Base-by-base conservation (phyloP, 2,329 filamentous ascomycete species). In the Epichloe glyceriae region DNA sequence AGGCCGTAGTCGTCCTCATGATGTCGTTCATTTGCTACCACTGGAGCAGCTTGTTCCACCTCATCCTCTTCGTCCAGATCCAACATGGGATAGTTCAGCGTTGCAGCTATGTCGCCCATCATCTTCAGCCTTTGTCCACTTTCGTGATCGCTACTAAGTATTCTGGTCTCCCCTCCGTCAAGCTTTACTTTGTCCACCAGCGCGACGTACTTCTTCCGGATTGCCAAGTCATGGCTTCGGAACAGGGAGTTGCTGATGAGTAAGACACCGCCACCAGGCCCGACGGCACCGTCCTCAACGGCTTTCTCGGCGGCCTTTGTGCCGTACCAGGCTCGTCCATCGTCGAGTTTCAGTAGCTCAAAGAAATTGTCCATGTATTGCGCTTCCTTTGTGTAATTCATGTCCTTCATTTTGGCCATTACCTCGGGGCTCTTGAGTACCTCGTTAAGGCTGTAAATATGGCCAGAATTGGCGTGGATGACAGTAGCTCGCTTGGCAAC, bases 111-210 rank as follows among this genome's bases (percentile, higher is more conserved):
- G 17, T 89, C 86, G 1, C 93, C 90, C 53, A 97, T 66, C 12
- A 83, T 85, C 57, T 90, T 87, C 14, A 98, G 69, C 53, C 89
- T 75, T 70, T 85, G 85, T 1, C 93, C 93, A 64, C 90, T 96
- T 71, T 96, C 91, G 66, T 97, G 91, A 61, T 94, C 85, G 60
- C 86, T 90, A 66, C 91, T 97, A 30, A 97, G 69, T n/a, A 97
- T 80, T 50, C 87, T 75, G 1, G 88, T 87, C 57, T 96, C 89
- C 1, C 91, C 93, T 5, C 91, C 93, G 56, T 88, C 83, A 3
- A 82, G 82, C 56, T 83, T 81, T n/a, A 97, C 91, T 55, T 83
- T 83, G 64, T 97, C 91, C 3, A 97, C 90, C 44, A 97, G 73
- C 8, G 72, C 72, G 1, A 97, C 91, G 74, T 90, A 97, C 55